Percentiles rank a stretch among this genome's conserved stretches.
Conservation (phyloP, 2,329 filamentous ascomycete species). For the Myrmaecium sp. region DNA sequence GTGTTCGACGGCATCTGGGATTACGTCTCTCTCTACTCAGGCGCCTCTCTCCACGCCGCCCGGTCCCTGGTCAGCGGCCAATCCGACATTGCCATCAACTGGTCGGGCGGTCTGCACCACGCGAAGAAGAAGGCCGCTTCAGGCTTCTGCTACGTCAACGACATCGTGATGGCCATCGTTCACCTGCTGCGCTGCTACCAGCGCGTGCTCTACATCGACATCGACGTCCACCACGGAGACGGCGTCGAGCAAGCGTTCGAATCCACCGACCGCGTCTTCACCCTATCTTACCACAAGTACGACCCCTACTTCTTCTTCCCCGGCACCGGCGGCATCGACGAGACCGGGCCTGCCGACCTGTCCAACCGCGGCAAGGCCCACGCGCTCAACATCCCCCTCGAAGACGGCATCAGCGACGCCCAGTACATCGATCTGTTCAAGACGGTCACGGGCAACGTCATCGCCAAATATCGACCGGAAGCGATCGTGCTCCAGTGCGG, state of each 20-base stretch:
- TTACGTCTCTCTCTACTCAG: conserved; percentile 87
- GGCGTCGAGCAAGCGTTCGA: conserved; percentile 85
- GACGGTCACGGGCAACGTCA: conserved; percentile 58
- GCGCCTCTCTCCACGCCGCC: conserved; percentile 78
- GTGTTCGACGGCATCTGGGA: conserved; percentile 92
- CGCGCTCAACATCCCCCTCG: conserved; percentile 74
- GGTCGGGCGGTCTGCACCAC: conserved; percentile 92
- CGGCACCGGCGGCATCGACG: conserved; percentile 71
- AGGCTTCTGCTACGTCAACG: conserved; percentile 98
- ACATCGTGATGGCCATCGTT: conserved; percentile 87
- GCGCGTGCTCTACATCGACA: conserved; percentile 86
- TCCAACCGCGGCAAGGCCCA: conserved; percentile 80
- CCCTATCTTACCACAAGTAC: conserved; percentile 92
- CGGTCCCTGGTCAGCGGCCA: conserved; percentile 73
- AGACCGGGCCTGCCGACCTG: conserved; percentile 68
- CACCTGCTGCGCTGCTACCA: conserved; percentile 69
- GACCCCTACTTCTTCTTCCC: conserved; percentile 72
- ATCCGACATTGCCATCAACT: conserved; percentile 92
- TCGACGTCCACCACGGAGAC: conserved; percentile 83
- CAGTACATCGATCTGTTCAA: conserved; percentile 80
- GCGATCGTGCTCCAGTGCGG: conserved; percentile 93
- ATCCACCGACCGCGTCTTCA: conserved; percentile 78
- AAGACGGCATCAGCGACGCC: conserved; percentile 80
- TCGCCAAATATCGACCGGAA: conserved; percentile 70
- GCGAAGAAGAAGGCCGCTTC: conserved; percentile 88